phyloP scores from a whole-genome alignment of 768 basidiomycete species.

The Lactarius akahatsu region DNA sequence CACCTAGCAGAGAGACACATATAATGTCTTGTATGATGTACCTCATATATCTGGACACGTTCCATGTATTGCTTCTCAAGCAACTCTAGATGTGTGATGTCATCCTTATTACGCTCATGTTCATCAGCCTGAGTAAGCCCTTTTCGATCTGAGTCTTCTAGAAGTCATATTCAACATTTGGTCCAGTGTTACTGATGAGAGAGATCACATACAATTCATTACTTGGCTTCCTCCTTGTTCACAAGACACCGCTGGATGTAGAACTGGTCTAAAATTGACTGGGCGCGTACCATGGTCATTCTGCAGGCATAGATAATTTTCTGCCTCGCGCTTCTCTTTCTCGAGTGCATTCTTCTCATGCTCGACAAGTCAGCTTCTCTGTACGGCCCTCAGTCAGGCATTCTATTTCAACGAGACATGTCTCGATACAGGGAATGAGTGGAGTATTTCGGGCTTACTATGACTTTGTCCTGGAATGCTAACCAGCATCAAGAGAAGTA shows the following conservation, averaged over 20 bases:
- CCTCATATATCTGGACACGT: conserved; percentile 69
- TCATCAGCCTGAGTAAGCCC: conserved; percentile 54
- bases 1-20: too few species aligned
- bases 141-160: conserved; percentile 54
- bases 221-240: conserved; percentile 56
- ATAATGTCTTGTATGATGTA: conserved; percentile 33
- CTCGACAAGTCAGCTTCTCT: conserved; percentile 86
- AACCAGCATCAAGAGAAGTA: too few species aligned
- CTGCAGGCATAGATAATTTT: conserved; percentile 77
- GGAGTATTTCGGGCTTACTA: too few species aligned
- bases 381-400: conserved; percentile 75
- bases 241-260: conserved; percentile 69
- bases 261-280: conserved; percentile 79
- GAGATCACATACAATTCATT: conserved; percentile 54
- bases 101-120: conserved; percentile 73
- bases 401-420: conserved; percentile 79
- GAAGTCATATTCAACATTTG: conserved; percentile 15
- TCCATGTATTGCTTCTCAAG: conserved; percentile 69
- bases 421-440: conserved; percentile 53
- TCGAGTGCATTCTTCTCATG: conserved; percentile 86
- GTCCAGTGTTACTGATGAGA: not conserved
- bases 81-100: conserved; percentile 69
- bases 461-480: too few species aligned
- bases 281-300: conserved; percentile 74
- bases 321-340: conserved; percentile 85